Evolutionary conservation across 805 yeast genomes (phyloP).

Genomic region (Candida dajiaensis): DNA sequence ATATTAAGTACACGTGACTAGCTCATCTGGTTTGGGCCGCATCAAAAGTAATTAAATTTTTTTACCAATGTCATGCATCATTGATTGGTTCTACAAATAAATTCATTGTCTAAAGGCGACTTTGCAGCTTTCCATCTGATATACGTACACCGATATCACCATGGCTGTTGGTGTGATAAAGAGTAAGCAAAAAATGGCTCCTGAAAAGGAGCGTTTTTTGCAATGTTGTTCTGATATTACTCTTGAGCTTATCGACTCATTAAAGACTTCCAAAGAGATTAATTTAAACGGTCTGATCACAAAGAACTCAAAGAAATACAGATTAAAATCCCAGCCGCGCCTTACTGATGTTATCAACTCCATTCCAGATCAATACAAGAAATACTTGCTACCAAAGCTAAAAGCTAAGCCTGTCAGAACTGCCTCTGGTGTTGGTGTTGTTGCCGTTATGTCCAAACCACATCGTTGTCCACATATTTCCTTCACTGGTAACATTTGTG

Average conservation of each 20-base stretch:
- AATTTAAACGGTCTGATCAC: slow-evolving; percentile 88
- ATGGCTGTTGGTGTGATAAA: slow-evolving; percentile 27
- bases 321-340: slow-evolving; percentile 87
- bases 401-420: slow-evolving; percentile 99
- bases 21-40: slow-evolving; percentile 6
- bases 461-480: slow-evolving; percentile 99
- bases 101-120: not conserved
- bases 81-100: not conserved
- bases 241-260: slow-evolving; percentile 72
- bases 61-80: not conserved
- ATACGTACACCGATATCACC: not conserved
- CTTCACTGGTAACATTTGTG: slow-evolving; percentile 97
- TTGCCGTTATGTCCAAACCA: slow-evolving; percentile 99
- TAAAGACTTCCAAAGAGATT: slow-evolving; percentile 69
- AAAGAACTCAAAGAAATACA: slow-evolving; percentile 82
- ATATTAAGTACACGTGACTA: slow-evolving; percentile 1
- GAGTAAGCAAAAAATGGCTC: slow-evolving; percentile 64
- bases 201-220: slow-evolving; percentile 88
- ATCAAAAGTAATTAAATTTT: slow-evolving; percentile 3
- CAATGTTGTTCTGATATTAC: slow-evolving; percentile 93
- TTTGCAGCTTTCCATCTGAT: not conserved
- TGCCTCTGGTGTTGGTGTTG: slow-evolving; percentile 98
- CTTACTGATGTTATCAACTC: slow-evolving; percentile 91
- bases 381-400: slow-evolving; percentile 83
- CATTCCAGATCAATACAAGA: slow-evolving; percentile 93